Evolutionary conservation across 2,329 filamentous ascomycete genomes (phyloP).

Genomic region (Aspergillus novoparasiticus): DNA sequence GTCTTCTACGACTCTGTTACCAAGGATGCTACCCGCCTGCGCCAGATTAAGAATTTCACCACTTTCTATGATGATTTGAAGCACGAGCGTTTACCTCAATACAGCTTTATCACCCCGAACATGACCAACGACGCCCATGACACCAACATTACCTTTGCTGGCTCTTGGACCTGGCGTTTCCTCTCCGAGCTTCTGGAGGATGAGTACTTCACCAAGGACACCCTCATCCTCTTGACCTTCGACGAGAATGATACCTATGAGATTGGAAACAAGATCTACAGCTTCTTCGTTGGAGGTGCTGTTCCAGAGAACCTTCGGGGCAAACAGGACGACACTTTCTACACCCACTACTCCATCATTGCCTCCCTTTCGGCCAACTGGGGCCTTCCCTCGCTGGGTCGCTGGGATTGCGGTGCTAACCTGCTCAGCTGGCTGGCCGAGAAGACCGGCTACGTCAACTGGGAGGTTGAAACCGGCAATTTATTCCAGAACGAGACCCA

Average conservation of each 20-base stretch:
- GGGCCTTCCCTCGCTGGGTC: slow-evolving; percentile 68
- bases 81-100: slow-evolving; percentile 68
- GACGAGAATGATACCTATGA: slow-evolving; percentile 77
- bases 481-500: slow-evolving; percentile 60
- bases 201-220: slow-evolving; percentile 73
- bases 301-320: slow-evolving; percentile 65
- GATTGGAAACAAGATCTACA: slow-evolving; percentile 68
- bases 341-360: slow-evolving; percentile 74
- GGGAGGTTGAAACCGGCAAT: slow-evolving; percentile 41
- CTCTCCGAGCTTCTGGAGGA: slow-evolving; percentile 70
- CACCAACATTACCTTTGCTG: slow-evolving; percentile 68
- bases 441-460: slow-evolving; percentile 59
- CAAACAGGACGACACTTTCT: slow-evolving; percentile 69
- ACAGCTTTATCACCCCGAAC: slow-evolving; percentile 56
- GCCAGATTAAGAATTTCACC: slow-evolving; percentile 73
- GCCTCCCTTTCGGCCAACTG: slow-evolving; percentile 71
- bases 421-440: slow-evolving; percentile 64
- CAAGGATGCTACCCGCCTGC: slow-evolving; percentile 59
- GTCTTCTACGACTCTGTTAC: slow-evolving; percentile 69
- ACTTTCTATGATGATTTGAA: slow-evolving; percentile 69
- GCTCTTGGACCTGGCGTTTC: slow-evolving; percentile 69
- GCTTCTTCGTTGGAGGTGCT: slow-evolving; percentile 74
- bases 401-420: slow-evolving; percentile 73
- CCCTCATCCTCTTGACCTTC: slow-evolving; percentile 78
- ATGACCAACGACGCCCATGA: slow-evolving; percentile 74